phyloP scores from a whole-genome alignment of 1,284 basidiomycete genomes.

The Trametes versicolor region DNA sequence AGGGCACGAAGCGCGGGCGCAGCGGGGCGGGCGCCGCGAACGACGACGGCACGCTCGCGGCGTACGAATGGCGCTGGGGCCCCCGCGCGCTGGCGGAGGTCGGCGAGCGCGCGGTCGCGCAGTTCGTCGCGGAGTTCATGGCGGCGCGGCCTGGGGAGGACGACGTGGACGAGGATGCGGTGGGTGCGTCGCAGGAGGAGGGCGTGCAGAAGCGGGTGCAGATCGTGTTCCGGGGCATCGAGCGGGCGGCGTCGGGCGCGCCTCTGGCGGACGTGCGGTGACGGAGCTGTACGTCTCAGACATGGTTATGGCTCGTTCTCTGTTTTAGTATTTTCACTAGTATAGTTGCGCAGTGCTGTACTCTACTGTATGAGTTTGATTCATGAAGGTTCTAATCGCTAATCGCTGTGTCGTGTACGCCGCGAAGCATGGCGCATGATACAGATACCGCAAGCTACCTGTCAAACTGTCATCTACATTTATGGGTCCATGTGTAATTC shows the following conservation, averaged over 20 bases:
- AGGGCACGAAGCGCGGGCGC: conserved; percentile 61
- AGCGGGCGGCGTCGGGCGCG: conserved; percentile 67
- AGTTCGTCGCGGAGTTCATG: conserved; percentile 83
- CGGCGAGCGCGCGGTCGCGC: conserved; percentile 70
- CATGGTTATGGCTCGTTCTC: no score
- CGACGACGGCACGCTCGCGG: conserved; percentile 58
- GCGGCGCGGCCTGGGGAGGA: conserved; percentile 53
- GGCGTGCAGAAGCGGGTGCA: conserved; percentile 47
- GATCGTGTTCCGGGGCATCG: conserved; percentile 63
- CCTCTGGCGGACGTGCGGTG: conserved; percentile 51
- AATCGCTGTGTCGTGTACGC: not conserved
- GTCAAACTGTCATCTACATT: no score
- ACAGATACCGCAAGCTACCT: no score
- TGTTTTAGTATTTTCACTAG: no score
- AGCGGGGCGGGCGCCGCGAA: conserved; percentile 43
- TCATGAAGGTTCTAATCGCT: not conserved
- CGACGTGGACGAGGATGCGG: conserved; percentile 53
- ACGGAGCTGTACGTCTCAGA: not conserved
- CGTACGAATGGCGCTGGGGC: conserved; percentile 84
- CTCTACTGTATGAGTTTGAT: not conserved
- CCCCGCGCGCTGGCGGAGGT: conserved; percentile 76
- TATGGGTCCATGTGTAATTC: no score
- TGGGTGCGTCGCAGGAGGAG: conserved; percentile 52
- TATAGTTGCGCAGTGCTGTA: not conserved
- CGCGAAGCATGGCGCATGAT: no score